phyloP scores from a whole-genome alignment of 2,329 filamentous ascomycete species.

The Hypoxylon sp. region DNA sequence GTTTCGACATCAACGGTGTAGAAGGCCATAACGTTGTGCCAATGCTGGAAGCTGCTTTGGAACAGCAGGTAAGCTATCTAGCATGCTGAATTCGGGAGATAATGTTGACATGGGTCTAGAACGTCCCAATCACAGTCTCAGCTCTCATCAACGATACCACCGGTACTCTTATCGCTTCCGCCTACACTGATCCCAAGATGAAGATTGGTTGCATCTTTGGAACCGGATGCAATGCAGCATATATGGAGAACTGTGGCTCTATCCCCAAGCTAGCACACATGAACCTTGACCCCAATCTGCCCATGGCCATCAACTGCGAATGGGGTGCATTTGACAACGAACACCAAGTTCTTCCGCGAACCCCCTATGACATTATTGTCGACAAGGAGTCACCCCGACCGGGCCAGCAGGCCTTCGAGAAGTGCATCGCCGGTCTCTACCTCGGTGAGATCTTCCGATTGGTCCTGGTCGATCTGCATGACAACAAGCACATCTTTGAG shows the following conservation, averaged over 20 bases:
- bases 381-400: constrained; percentile 93
- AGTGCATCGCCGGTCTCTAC: constrained; percentile 97
- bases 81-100: not conserved
- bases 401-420: constrained; percentile 95
- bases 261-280: constrained; percentile 95
- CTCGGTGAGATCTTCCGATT: constrained; percentile 95
- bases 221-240: constrained; percentile 97
- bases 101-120: constrained; percentile 60
- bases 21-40: constrained; percentile 92
- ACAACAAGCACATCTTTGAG: constrained; percentile 84
- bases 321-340: constrained; percentile 98
- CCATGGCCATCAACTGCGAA: constrained; percentile 97
- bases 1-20: constrained; percentile 92
- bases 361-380: constrained; percentile 86
- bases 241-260: constrained; percentile 92
- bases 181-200: constrained; percentile 94
- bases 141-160: constrained; percentile 98
- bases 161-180: constrained; percentile 94
- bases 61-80: constrained; percentile 67
- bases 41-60: constrained; percentile 83
- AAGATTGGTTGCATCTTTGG: constrained; percentile 98
- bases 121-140: constrained; percentile 90
- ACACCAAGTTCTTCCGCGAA: constrained; percentile 85
- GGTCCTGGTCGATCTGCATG: constrained; percentile 85
- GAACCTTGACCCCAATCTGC: constrained; percentile 84